Percentiles rank a stretch among this genome's conserved stretches.
These are phyloP conservation scores for Sclerotinia spermophila DNA, from an alignment of 2,329 filamentous ascomycete species.

Conservation along the genomic window DNA sequence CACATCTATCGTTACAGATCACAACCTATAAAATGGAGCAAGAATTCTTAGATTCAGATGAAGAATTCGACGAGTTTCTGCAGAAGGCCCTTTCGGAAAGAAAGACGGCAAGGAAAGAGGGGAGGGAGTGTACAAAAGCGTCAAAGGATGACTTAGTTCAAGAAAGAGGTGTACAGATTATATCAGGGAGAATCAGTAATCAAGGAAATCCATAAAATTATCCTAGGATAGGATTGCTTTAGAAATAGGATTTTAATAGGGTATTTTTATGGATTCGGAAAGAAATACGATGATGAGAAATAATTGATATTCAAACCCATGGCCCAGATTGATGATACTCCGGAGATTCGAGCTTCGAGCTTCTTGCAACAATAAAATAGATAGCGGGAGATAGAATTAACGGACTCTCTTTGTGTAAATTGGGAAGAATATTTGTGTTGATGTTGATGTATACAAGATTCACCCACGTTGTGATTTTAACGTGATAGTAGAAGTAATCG, in stretches of 20 bases:
- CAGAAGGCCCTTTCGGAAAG: neutral
- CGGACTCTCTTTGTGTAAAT: too few relatives aligned
- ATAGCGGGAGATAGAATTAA: too few relatives aligned
- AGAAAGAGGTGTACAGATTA: neutral
- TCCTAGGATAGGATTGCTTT: neutral
- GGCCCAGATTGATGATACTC: neutral
- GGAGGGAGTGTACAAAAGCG: neutral
- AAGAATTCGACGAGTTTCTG: neutral
- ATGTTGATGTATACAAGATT: neutral
- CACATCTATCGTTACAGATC: neutral
- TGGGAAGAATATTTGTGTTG: neutral
- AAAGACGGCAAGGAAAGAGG: neutral
- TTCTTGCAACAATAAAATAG: accelerated
- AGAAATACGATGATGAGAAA: neutral
- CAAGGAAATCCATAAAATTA: neutral
- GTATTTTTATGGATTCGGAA: neutral
- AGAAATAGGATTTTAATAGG: neutral
- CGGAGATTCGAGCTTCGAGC: neutral
- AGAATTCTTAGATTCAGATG: neutral
- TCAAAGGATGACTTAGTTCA: neutral
- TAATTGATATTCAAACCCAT: neutral
- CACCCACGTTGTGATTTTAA: neutral
- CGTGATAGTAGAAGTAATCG: too few relatives aligned
- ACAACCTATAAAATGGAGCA: neutral
- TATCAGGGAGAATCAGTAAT: neutral